Evolutionary conservation across 176 grass and related monocot species (phyloP), one percentile per base, ranked within the genome.

Genomic region (Oryza glumipatula): DNA sequence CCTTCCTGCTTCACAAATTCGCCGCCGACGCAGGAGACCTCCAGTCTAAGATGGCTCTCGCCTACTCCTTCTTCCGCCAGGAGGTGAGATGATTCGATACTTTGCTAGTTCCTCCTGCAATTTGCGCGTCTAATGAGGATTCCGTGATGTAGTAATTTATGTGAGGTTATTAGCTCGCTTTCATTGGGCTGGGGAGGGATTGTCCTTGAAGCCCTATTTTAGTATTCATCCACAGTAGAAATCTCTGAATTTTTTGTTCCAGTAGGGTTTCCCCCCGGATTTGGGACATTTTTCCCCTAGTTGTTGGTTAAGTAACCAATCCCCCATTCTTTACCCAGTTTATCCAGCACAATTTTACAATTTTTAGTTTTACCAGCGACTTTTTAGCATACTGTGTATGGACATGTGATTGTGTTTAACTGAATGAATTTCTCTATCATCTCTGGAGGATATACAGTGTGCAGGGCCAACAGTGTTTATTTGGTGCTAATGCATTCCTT

Each of bases 41-140:
- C 49, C 96, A 96, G 81, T 99, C 96, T 38, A 99, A 96, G 86
- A 99, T 99, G 96, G 93, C 92, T 24, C 86, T 99, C 3, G 96
- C 91, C 28, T 99, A 99, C 76, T 84, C 89, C 74, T 96, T 92
- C 69, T 96, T 96, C 81, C 93, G 91, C 17, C 91, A 96, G 86
- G 89, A 95, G 75, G 96, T 99, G 72, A 87, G 41, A 5, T 83
- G 43, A 30, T 68, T 81, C 21, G 41, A 89, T 75, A 38, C 64
- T 58, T 82, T 79, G 7, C 22, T 56, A 24, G 1, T 32, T 70
- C 2, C 28, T 74, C 14, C 5, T 52, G 28, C 44, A 30, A 82
- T 67, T 36, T 78, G 61, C 9, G 4, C 4, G 68, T 51, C 22
- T 71, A 76, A 81, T 81, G 12, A 32, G 23, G 33, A 5, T 51